A percentile compares a stretch with the other conserved stretches of the same genome.
phyloP scores from a whole-genome alignment of 2,329 filamentous ascomycete genomes.

The Colletotrichum sansevieriae region DNA sequence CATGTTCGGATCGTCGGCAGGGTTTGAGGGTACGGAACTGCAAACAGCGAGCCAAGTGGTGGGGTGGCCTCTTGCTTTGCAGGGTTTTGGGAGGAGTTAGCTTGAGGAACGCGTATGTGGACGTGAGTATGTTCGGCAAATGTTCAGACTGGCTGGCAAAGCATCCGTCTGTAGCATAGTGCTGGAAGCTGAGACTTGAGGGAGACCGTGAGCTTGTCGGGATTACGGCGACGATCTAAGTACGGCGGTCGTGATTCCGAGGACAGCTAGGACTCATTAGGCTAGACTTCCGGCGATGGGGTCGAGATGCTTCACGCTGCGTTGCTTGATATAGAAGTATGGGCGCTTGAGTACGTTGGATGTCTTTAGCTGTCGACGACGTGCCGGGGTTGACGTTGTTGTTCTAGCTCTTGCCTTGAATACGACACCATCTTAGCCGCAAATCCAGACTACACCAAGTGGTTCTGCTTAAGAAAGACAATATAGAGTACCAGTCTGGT shows the following conservation, averaged over 20 bases:
- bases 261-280: background rate
- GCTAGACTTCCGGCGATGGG: background rate
- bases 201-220: conserved; percentile 19
- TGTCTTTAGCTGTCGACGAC: too few species aligned
- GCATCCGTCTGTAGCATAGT: background rate
- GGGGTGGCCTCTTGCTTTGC: background rate
- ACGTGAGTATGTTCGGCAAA: too few species aligned
- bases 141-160: background rate
- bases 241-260: background rate
- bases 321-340: background rate
- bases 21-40: background rate
- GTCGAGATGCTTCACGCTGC: background rate
- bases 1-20: background rate
- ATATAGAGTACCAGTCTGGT: too few species aligned
- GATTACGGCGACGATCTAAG: conserved; percentile 4
- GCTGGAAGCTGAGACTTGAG: background rate
- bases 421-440: too few species aligned
- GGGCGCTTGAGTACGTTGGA: too few species aligned
- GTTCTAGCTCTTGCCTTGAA: too few species aligned
- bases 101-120: background rate
- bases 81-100: background rate
- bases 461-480: too few species aligned
- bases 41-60: background rate
- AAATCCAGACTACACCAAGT: too few species aligned
- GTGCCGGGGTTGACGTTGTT: too few species aligned